These are phyloP conservation scores for Aspergillus sclerotiicarbonarius DNA, from an alignment of 495 filamentous ascomycete genomes.

Conservation along the genomic window DNA sequence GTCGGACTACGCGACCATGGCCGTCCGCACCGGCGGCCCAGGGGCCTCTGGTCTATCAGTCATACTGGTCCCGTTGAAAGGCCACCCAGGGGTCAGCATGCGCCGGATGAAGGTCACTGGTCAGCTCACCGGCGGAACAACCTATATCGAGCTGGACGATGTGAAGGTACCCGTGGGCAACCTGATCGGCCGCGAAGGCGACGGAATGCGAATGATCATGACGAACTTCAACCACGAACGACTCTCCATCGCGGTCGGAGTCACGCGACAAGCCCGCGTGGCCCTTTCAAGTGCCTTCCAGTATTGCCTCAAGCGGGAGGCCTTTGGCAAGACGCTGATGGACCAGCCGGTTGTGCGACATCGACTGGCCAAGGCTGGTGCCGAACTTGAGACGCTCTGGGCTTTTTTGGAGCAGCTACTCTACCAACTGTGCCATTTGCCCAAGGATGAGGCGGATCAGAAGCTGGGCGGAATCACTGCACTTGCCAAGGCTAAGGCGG, in stretches of 20 bases:
- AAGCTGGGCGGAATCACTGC: constrained; percentile 69
- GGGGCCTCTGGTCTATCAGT: constrained; percentile 61
- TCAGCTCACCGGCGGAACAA: constrained; percentile 62
- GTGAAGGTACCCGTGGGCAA: constrained; percentile 67
- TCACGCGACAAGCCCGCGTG: constrained; percentile 61
- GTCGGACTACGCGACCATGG: constrained; percentile 70
- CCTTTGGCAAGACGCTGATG: constrained; percentile 71
- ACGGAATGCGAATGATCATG: constrained; percentile 76
- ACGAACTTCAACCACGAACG: constrained; percentile 85
- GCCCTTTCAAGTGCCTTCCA: constrained; percentile 63
- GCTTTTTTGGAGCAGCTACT: constrained; percentile 74
- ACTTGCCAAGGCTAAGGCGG: constrained; percentile 67
- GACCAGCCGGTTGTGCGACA: constrained; percentile 73
- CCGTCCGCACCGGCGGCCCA: constrained; percentile 72
- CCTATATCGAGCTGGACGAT: constrained; percentile 74
- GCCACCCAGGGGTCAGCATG: constrained; percentile 62
- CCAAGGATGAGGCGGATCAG: constrained; percentile 59
- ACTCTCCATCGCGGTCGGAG: constrained; percentile 60
- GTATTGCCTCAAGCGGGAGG: constrained; percentile 69
- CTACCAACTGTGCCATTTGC: constrained; percentile 64
- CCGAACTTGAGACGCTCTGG: constrained; percentile 65
- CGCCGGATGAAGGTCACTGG: constrained; percentile 62
- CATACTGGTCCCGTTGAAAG: constrained; percentile 64
- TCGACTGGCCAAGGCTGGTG: constrained; percentile 67
- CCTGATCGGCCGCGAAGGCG: constrained; percentile 66